Evolutionary conservation across 306 rosid genomes (phyloP), one percentile per base, ranked within the genome.

Genomic region (Acacia crassicarpa): DNA sequence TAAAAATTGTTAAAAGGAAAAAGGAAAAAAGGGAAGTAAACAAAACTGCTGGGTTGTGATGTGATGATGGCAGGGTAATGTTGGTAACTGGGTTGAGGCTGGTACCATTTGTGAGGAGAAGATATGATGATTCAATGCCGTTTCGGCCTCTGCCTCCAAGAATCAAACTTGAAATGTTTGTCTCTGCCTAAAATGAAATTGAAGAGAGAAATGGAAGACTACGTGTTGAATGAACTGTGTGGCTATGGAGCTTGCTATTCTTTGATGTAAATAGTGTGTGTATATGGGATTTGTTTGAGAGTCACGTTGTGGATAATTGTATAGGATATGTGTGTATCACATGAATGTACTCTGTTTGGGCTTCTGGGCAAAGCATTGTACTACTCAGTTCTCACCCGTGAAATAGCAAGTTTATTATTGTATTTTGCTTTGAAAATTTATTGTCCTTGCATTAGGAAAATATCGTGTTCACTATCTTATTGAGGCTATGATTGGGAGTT

Each of bases 211-310:
- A 14, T 25, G 66, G 75, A 67, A 49, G 66, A 76, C 56, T 81
- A 74, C 66, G 30, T 82, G 78, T 63, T 77, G 74, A 65, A 12
- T 61, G 77, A 77, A 19, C 80, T 87, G 73, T 79, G 80, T 81
- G 86, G 76, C 69, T 80, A 72, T 80, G 83, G 83, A 81, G 62
- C 74, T 83, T 83, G 85, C 67, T 78, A 90, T 89, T 92, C 86
- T 84, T 92, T 82, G 70, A 73, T 89, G 89, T 82, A 86, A 84
- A 80, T 80, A 86, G 20, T 83, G 83, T 72, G 86, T 65, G 72
- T 79, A 74, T 83, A 74, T 6, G 40, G 63, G 84, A 30, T 83
- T 81, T 75, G 78, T 70, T 80, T 72, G 68, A 81, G 74, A 76
- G 48, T 78, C 67, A 2, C 79, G 78, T 83, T 82, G 82, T 87